Evolutionary conservation across 805 yeast genomes (phyloP).

Genomic region (Yamadazyma tumulicola): DNA sequence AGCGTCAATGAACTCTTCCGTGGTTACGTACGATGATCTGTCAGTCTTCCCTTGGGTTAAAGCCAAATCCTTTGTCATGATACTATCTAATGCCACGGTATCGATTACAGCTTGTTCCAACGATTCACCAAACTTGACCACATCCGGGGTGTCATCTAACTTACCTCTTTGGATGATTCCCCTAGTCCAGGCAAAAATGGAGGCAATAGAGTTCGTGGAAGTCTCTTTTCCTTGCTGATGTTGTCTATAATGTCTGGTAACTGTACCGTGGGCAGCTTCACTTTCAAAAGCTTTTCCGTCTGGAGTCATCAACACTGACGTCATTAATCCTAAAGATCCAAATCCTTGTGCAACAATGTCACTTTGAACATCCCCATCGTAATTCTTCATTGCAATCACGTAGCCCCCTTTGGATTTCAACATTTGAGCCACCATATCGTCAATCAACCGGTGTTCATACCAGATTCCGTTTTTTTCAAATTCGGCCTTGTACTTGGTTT

Average conservation of each 20-base stretch:
- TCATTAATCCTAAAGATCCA: conserved; percentile 95
- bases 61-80: conserved; percentile 96
- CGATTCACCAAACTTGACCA: conserved; percentile 69
- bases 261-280: conserved; percentile 99
- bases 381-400: conserved; percentile 94
- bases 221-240: conserved; percentile 97
- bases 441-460: conserved; percentile 95
- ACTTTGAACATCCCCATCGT: conserved; percentile 96
- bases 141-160: conserved; percentile 83
- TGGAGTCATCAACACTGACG: conserved; percentile 94
- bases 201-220: conserved; percentile 94
- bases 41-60: conserved; percentile 83
- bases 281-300: conserved; percentile 94
- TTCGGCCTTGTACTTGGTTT: conserved; percentile 56
- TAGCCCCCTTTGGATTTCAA: conserved; percentile 92
- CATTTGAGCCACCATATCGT: conserved; percentile 99
- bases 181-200: conserved; percentile 95
- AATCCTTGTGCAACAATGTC: conserved; percentile 98
- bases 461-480: conserved; percentile 84
- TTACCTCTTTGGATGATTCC: conserved; percentile 92
- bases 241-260: conserved; percentile 94
- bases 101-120: conserved; percentile 84
- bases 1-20: conserved; percentile 85
- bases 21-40: conserved; percentile 78
- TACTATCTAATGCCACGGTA: conserved; percentile 77